Base-by-base conservation (phyloP, 228 moss, liverwort and hornwort species). In the Sphagnum magellanicum region DNA sequence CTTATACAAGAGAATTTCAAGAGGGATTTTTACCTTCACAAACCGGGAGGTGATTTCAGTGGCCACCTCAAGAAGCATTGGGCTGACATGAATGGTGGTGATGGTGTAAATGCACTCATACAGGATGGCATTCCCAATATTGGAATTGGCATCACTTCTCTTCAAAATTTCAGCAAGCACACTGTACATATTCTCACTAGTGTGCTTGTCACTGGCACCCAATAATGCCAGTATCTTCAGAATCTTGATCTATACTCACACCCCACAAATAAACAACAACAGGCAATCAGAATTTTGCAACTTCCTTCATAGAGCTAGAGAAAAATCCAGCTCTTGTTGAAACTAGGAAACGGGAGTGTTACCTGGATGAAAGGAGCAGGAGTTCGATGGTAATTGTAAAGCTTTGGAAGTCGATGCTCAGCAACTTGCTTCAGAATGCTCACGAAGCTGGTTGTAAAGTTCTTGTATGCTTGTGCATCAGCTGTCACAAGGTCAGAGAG, bases 341-440 rank as follows among this genome's bases (percentile, higher is more conserved):
- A 32, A 32, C 32, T 32, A 32, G 32, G 47, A 63, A n/a, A 9
- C 7, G 4, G 48, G 59, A 46, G 16, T 49, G 50, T 74, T 76
- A 90, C 94, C 89, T 97, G 93, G 47, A 93, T 77, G 59, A 97
- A 97, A 59, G 97, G 97, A 80, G 97, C 97, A 63, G 93, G 93
- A 75, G 82, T 87, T 60, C 79, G 84, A 81, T 87, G 91, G 73
- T 91, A 93, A 52, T 90, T 89, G 49, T 91, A 97, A 10, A 76
- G 74, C 81, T 93, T 93, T 47, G 88, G 90, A n/a, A 98, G 85
- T 50, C 93, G 83, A 74, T 86, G 87, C 80, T 92, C 98, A 16
- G 81, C 89, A 60, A 94, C 94, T 81, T 89, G 90, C 84, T 93
- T 98, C 9, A 98, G 83, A 59, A 98, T 98, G 67, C 87, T 85